Evolutionary conservation across 352 stramenopile genomes (phyloP), one percentile per base, ranked within the genome.

Genomic region (Hyaloperonospora brassicae): DNA sequence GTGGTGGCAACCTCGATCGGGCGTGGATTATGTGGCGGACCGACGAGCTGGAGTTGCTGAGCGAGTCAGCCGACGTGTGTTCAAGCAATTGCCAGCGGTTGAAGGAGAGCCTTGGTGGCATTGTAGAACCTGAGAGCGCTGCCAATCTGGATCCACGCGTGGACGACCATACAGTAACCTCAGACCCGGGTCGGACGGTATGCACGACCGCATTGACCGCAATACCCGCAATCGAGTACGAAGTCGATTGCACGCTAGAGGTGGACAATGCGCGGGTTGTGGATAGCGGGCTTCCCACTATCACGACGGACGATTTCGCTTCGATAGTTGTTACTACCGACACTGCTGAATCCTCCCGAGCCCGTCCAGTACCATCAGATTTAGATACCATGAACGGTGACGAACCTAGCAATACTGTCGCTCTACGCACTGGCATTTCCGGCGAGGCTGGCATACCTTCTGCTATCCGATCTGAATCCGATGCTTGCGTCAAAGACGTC

Each of bases 21-120:
- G 64, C 62, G 43, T 87, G 79, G 79, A 86, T 87, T 49, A 89
- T 89, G 79, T 81, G 72, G 63, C 63, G 64, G 27, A 86, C 70
- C 13, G 75, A 74, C 41, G 60, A 61, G 12, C 54, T 74, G 49
- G 52, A 75, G 13, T 38, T 87, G 24, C 66, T 87, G n/a, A 66
- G 65, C 25, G 73, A 86, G 38, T 54, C 70, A 0, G 23, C 53
- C 2, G 52, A 59, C 10, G 62, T 80, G 11, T 57, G 45, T 0
- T 70, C 69, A 11, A 39, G 30, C 7, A 53, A 17, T 21, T 84
- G 68, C 27, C 17, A 49, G 49, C 47, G 24, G 14, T 40, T 14
- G 55, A 21, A 27, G n/a, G 14, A 52, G 27, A 31, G 23, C 27
- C 1, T 22, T 5, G 5, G 11, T 39, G 35, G 23, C 2, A 24